A percentile compares a stretch with the other conserved stretches of the same genome.
Conservation (phyloP, 768 basidiomycete genomes). For the Lentinus brumalis region DNA sequence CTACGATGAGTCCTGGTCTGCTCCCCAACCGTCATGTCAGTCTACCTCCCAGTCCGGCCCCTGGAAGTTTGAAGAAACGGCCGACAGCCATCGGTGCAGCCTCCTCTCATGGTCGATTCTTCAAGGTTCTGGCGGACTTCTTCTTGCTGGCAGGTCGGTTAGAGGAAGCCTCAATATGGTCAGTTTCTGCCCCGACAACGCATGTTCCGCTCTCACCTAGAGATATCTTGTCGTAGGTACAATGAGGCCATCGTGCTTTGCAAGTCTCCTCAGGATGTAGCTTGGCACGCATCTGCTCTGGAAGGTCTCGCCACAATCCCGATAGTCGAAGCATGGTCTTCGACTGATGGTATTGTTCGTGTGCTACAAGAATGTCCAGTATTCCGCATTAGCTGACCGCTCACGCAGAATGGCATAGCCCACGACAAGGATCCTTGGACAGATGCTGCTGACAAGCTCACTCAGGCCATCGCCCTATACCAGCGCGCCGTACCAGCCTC, state of each 20-base stretch:
- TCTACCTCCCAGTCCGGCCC: constrained; percentile 38
- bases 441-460: constrained; percentile 73
- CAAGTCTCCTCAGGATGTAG: constrained; percentile 69
- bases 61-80: constrained; percentile 52
- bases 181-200: constrained; percentile 21
- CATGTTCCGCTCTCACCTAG: neutral
- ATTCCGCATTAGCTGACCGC: neutral
- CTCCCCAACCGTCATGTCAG: constrained; percentile 53
- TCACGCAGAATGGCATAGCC: constrained; percentile 54
- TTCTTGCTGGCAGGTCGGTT: constrained; percentile 86
- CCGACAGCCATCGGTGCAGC: constrained; percentile 63
- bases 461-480: constrained; percentile 64
- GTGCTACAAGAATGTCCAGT: neutral
- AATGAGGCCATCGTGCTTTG: constrained; percentile 81
- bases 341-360: constrained; percentile 71
- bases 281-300: constrained; percentile 88
- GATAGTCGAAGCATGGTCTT: constrained; percentile 83
- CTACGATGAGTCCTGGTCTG: constrained; percentile 40
- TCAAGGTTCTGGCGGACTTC: constrained; percentile 87
- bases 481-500: constrained; percentile 51
- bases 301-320: constrained; percentile 84
- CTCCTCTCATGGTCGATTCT: constrained; percentile 82
- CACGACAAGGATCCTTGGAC: constrained; percentile 71
- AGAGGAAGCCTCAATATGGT: constrained; percentile 84
- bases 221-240: constrained; percentile 56